Evolutionary conservation across 495 filamentous ascomycete species (phyloP).

Genomic region (Tuber magnatum): DNA sequence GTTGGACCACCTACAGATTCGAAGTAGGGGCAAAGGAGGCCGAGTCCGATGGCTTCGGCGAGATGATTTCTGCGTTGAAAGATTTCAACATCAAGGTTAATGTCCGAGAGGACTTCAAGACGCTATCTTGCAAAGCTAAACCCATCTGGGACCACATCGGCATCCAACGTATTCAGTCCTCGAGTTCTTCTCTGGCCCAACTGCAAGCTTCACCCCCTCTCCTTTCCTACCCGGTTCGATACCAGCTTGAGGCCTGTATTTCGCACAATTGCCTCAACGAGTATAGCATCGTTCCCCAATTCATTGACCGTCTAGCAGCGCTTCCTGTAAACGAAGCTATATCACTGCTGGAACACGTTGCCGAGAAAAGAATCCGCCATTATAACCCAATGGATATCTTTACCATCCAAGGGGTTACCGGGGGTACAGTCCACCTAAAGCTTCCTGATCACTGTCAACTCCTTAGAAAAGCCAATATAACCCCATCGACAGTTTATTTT

Average conservation of each 20-base stretch:
- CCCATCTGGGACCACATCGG: constrained; percentile 57
- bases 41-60: constrained; percentile 39
- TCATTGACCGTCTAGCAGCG: constrained; percentile 54
- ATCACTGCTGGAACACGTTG: constrained; percentile 57
- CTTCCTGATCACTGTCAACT: constrained; percentile 67
- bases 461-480: constrained; percentile 67
- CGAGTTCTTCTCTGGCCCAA: constrained; percentile 32
- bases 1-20: constrained; percentile 64
- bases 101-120: constrained; percentile 2
- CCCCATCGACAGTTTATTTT: constrained; percentile 74
- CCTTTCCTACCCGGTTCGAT: constrained; percentile 67
- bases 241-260: constrained; percentile 88
- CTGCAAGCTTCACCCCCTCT: constrained; percentile 42
- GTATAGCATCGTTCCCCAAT: constrained; percentile 59
- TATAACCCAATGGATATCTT: constrained; percentile 74
- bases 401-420: constrained; percentile 43
- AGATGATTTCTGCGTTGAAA: constrained; percentile 51
- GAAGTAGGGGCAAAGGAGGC: constrained; percentile 44
- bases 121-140: constrained; percentile 38
- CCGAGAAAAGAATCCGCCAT: constrained; percentile 53
- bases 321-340: constrained; percentile 47
- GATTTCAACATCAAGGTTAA: constrained; percentile 63
- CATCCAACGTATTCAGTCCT: constrained; percentile 10
- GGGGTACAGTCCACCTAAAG: constrained; percentile 35
- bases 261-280: constrained; percentile 75